Evolutionary conservation across 2,329 filamentous ascomycete species (phyloP).

Genomic region (Fusarium solani-melongenae): DNA sequence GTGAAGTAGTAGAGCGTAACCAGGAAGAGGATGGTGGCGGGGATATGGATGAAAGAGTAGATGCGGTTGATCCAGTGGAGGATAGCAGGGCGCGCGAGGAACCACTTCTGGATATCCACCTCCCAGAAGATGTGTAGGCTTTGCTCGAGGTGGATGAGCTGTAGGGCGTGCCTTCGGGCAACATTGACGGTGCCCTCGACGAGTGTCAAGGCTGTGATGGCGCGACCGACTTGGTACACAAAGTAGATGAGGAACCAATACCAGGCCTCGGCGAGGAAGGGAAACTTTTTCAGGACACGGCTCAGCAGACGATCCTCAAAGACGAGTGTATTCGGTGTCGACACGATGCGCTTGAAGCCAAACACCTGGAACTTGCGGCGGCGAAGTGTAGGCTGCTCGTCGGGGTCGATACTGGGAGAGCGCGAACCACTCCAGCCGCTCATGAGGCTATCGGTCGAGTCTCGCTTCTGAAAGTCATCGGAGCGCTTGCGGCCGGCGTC

Average conservation of each 20-base stretch:
- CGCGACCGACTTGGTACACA: conserved; percentile 80
- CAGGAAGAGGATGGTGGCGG: conserved; percentile 76
- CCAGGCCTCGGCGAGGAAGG: conserved; percentile 80
- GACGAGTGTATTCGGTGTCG: conserved; percentile 48
- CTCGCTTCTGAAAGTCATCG: conserved; percentile 44
- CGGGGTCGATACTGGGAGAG: conserved; percentile 42
- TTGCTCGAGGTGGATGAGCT: conserved; percentile 75
- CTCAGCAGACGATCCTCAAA: conserved; percentile 48
- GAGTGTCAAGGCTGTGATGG: conserved; percentile 76
- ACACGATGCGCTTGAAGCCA: conserved; percentile 45
- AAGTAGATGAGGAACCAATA: conserved; percentile 83
- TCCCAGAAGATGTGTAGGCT: conserved; percentile 73
- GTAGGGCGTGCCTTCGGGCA: conserved; percentile 74
- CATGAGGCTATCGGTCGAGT: conserved; percentile 41
- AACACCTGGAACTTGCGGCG: conserved; percentile 49
- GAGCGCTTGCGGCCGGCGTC: conserved; percentile 42
- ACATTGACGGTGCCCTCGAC: conserved; percentile 75
- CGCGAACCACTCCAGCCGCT: conserved; percentile 41
- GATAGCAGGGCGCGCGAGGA: conserved; percentile 61
- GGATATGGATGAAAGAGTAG: conserved; percentile 84
- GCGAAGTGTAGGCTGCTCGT: conserved; percentile 45
- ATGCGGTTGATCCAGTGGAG: conserved; percentile 78
- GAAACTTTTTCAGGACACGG: conserved; percentile 72
- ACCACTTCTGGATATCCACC: conserved; percentile 67
- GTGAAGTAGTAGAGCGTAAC: conserved; percentile 76